A percentile compares a stretch with the other conserved stretches of the same genome.
Conservation (phyloP, 345 rosid genomes). For the Hypericum perforatum region DNA sequence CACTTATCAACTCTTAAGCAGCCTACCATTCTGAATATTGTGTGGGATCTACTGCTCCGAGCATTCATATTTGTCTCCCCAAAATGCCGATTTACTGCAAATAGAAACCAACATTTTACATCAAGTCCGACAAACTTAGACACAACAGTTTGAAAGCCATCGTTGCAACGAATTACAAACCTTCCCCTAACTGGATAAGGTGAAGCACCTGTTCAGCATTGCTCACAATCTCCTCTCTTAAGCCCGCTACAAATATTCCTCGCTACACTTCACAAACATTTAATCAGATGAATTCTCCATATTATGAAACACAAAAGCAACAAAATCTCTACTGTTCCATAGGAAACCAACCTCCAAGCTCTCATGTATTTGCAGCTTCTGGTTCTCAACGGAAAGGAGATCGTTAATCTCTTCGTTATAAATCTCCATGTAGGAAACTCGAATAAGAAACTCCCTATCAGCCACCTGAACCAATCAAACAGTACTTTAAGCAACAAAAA, state of each 20-base stretch:
- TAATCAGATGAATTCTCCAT: conserved; percentile 1
- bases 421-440: conserved; percentile 94
- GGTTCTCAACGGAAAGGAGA: conserved; percentile 67
- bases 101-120: not conserved
- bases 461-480: conserved; percentile 36
- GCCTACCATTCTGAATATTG: conserved; percentile 89
- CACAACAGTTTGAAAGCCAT: too few species aligned
- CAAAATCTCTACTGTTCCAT: conserved; percentile 2
- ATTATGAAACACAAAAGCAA: conserved; percentile 4
- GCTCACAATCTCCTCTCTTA: conserved; percentile 75
- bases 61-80: conserved; percentile 96
- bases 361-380: conserved; percentile 83
- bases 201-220: conserved; percentile 73
- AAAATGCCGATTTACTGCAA: conserved; percentile 77
- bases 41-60: conserved; percentile 95
- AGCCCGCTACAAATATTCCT: conserved; percentile 85
- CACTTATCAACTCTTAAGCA: conserved; percentile 1
- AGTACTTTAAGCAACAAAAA: not conserved
- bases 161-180: conserved; percentile 24
- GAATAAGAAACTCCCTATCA: conserved; percentile 82
- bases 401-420: conserved; percentile 92
- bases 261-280: conserved; percentile 35
- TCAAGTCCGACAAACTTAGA: too few species aligned
- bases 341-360: conserved; percentile 63
- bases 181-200: conserved; percentile 86